Percentiles rank a stretch among this genome's conserved stretches.
phyloP scores from a whole-genome alignment of 2,329 filamentous ascomycete species.

The Xylaria sp. region DNA sequence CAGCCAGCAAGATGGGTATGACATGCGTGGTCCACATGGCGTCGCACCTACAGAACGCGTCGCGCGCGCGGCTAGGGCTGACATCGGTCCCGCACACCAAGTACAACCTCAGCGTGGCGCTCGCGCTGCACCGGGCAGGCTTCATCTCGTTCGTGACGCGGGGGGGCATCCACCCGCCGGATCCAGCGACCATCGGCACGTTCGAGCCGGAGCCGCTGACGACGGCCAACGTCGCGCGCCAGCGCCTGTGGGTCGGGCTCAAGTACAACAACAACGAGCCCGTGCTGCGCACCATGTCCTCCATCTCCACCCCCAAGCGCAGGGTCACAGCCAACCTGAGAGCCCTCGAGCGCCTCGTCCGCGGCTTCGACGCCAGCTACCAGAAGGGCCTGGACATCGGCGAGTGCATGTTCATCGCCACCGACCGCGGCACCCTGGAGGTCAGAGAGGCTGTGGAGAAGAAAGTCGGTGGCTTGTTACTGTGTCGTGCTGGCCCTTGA shows the following conservation, averaged over 20 bases:
- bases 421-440: conserved; percentile 80
- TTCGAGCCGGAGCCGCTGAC: conserved; percentile 64
- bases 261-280: conserved; percentile 89
- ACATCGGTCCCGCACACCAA: conserved; percentile 84
- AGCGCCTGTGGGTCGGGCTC: conserved; percentile 84
- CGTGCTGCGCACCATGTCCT: conserved; percentile 69
- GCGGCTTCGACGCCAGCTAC: conserved; percentile 68
- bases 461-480: conserved; percentile 77
- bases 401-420: conserved; percentile 81
- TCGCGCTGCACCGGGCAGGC: conserved; percentile 81
- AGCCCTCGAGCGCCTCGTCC: conserved; percentile 68
- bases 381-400: conserved; percentile 74
- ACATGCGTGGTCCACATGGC: conserved; percentile 78
- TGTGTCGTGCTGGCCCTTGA: conserved; percentile 66
- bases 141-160: conserved; percentile 83
- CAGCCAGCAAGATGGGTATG: conserved; percentile 67
- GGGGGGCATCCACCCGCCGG: conserved; percentile 62
- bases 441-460: conserved; percentile 80
- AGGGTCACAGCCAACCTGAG: conserved; percentile 68
- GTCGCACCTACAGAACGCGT: conserved; percentile 90
- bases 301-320: conserved; percentile 77
- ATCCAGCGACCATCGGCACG: conserved; percentile 51
- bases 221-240: conserved; percentile 70
- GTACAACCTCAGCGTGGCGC: conserved; percentile 75
- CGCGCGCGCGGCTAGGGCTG: conserved; percentile 79